Evolutionary conservation across 768 basidiomycete genomes (phyloP), one percentile per base, ranked within the genome.

Genomic region (Podaxis sp.): DNA sequence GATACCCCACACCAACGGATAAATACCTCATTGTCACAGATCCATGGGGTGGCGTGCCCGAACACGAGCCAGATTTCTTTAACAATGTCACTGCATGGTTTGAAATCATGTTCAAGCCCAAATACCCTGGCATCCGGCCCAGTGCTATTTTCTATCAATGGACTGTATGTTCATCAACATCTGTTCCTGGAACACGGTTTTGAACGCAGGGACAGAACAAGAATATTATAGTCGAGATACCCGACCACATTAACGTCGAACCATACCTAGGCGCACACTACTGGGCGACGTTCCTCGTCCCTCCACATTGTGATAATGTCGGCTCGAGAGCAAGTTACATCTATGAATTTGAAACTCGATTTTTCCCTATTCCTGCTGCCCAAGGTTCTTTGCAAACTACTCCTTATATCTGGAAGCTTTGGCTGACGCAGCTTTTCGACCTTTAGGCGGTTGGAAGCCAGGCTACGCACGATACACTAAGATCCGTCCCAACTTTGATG

Each of bases 11-110:
- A 10, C 61, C 61, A 11, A 26, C 55, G 30, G 61, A 62, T 41
- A 56, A 28, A 56, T 62, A 62, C 30, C 50, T 74, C 10, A 73
- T 77, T 0, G 69, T 77, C 2, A 66, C 72, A 0, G 67, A 74
- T 22, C 72, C 75, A 26, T 76, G 76, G 76, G 70, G 70, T 2
- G 17, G 68, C 24, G 49, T 56, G 5, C 58, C 55, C 17, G 56
- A 69, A 33, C 51, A 58, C 11, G 63, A 67, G 8, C 59, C 61
- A 7, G 63, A 58, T 10, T 71, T 73, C 46, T 64, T 74, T 33
- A 71, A 74, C 41, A 71, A 73, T 48, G 69, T 76, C 11, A 63
- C 68, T 8, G 71, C 70, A 12, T 78, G 77, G 77, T 74, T 78
- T 24, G 70, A 73, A 37, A 53, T 70, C n/a, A 77, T 78, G 77